Base-by-base conservation (phyloP, 805 yeast species). In the Candida broadrunensis region DNA sequence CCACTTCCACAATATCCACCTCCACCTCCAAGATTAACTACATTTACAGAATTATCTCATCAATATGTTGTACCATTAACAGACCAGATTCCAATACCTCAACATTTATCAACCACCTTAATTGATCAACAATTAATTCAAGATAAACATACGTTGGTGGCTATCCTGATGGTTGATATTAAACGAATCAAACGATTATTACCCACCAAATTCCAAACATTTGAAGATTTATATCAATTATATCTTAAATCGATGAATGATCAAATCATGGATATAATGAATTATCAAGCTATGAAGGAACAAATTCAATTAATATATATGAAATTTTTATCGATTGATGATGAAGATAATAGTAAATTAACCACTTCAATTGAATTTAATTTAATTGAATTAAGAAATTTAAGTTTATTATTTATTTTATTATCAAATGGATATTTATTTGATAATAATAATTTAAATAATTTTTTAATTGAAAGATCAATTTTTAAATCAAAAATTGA, bases 381-480 rank as follows among this genome's bases (percentile, higher is more conserved):
- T 29, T 19, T 42, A 9, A 35, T 44, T 15, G 56, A 51, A 19
- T 38, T 49, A 33, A 40, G 61, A 26, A 18, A 43, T 13, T 21
- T 58, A n/a, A 42, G 55, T 15, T 33, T 58, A 11, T 37, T 38
- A n/a, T 49, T 55, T 15, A 25, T 51, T 4, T 49, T 59, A 17
- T 33, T 57, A 18, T 49, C 57, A 4, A 51, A 39, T 35, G 64
- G 65, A 13, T 40, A 49, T 16, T 16, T 47, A 14, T 39, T 55
- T 14, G 50, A 41, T 18, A 18, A 27, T 15, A 13, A 12, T 9
- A 17, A 24, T 15, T 8, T 16, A 26, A 23, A 15, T 7, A 23
- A 21, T 19, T 38, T 35, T 15, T 36, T 42, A 32, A 14, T 42
- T 8, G 45, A 39, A 21, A 24, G 32, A 26, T 35, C 38, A 23